phyloP scores from a whole-genome alignment of 257 asterid genomes.

The Nicotiana obtusifolia region DNA sequence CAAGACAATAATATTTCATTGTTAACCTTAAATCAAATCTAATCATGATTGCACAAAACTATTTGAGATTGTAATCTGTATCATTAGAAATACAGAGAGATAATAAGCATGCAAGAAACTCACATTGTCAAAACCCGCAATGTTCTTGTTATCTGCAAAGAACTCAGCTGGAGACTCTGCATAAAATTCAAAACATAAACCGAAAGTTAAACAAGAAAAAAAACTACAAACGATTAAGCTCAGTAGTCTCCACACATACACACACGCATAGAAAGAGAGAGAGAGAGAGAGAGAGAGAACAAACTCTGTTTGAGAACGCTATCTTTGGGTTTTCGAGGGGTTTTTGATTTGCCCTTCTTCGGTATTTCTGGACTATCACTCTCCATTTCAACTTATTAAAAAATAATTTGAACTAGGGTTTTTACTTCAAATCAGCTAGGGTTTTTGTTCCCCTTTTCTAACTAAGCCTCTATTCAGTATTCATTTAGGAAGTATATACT shows the following conservation, averaged over 20 bases:
- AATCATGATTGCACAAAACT: neutral
- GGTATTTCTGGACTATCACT: constrained; percentile 44
- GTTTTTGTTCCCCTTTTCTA: neutral
- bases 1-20: neutral
- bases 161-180: constrained; percentile 96
- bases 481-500: neutral
- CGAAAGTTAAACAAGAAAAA: neutral
- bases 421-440: neutral
- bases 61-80: neutral
- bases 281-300: neutral
- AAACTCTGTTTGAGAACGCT: constrained; percentile 71
- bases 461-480: neutral
- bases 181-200: constrained; percentile 1
- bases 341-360: constrained; percentile 49
- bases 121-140: constrained; percentile 93
- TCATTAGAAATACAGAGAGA: neutral
- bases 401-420: neutral
- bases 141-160: constrained; percentile 91
- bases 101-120: constrained; percentile 16
- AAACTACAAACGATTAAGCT: neutral
- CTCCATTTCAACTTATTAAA: constrained; percentile 34
- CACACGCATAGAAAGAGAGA: neutral
- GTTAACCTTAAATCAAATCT: neutral
- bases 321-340: constrained; percentile 59
- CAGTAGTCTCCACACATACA: neutral